Evolutionary conservation across 352 stramenopile genomes (phyloP), one percentile per base, ranked within the genome.

Genomic region (Pythium utonaiense): DNA sequence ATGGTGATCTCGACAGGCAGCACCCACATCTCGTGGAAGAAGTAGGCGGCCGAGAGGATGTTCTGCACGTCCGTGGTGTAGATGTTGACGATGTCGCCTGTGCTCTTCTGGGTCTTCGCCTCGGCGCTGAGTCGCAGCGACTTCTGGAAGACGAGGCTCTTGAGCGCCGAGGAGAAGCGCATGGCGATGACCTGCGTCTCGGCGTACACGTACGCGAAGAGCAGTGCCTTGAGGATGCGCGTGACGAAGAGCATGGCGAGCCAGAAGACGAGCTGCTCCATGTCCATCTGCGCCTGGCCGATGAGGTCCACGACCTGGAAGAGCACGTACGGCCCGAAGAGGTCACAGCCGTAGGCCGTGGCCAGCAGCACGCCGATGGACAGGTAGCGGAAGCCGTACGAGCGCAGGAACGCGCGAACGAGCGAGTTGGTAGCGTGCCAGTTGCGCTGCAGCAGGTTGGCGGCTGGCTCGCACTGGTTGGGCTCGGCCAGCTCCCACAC

Each of bases 141-240:
- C 61, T 91, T 91, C 62, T 88, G 81, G 62, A 90, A 87, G 3
- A 93, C 71, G 42, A 89, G 61, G 63, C 77, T 87, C 71, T 90
- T 81, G 54, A 93, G 67, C 38, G 75, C 80, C 52, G 75, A 70
- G 17, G 80, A 79, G 45, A 91, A 81, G 53, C 74, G 71, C 60
- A 91, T 53, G 52, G 78, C 83, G 28, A 76, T 72, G 22, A 84
- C 71, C 66, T 89, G 77, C 31, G 83, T 78, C 66, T 91, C 80
- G 1, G 69, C 48, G 50, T 80, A 78, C 21, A 83, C 81, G 66
- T 84, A 87, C 10, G 71, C 66, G 24, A 83, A 83, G 22, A 91
- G 64, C 28, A 91, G 66, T 33, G 78, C 78, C 53, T 86, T 82
- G 49, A 90, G 52, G 28, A 90, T 69, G 8, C 77, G 72, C 51